phyloP scores from a whole-genome alignment of 306 rosid species.

The Sophora flavescens region DNA sequence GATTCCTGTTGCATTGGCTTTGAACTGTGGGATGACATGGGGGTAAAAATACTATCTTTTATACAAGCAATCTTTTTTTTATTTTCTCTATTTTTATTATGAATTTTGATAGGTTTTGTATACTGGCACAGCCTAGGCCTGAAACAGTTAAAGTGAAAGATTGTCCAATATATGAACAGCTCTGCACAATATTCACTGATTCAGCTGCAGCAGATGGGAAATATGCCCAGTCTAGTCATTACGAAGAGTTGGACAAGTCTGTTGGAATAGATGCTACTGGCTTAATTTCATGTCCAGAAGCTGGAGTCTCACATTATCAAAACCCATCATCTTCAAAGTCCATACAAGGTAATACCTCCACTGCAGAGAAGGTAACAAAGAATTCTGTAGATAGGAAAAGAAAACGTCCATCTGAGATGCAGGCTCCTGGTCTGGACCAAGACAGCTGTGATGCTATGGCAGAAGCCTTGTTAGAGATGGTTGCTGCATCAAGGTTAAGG shows the following conservation, averaged over 20 bases:
- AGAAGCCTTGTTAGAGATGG: slow-evolving; percentile 71
- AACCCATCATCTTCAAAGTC: slow-evolving; percentile 51
- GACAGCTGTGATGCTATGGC: slow-evolving; percentile 68
- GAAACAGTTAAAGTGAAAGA: slow-evolving; percentile 72
- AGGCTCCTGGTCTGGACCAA: slow-evolving; percentile 57
- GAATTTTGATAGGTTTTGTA: slow-evolving; percentile 41
- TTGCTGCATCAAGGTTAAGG: slow-evolving; percentile 68
- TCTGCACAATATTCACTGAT: slow-evolving; percentile 77
- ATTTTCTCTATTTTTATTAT: slow-evolving; percentile 29
- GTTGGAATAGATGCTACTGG: slow-evolving; percentile 47
- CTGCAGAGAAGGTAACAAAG: slow-evolving; percentile 57
- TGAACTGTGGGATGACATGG: slow-evolving; percentile 78
- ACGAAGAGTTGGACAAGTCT: slow-evolving; percentile 70
- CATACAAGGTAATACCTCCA: slow-evolving; percentile 48
- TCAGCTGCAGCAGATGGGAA: slow-evolving; percentile 77
- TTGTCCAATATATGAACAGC: slow-evolving; percentile 87
- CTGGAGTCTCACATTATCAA: slow-evolving; percentile 50
- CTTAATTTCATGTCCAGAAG: slow-evolving; percentile 56
- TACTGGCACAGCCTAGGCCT: slow-evolving; percentile 67
- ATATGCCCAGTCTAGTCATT: slow-evolving; percentile 89
- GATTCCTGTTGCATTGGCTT: slow-evolving; percentile 76
- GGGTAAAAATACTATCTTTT: slow-evolving; percentile 53
- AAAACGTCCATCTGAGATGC: slow-evolving; percentile 67
- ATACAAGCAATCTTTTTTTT: slow-evolving; percentile 1
- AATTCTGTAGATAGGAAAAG: slow-evolving; percentile 61